These are phyloP conservation scores for Kluyveromyces dobzhanskii DNA, from an alignment of 805 yeast genomes.

Conservation along the genomic window DNA sequence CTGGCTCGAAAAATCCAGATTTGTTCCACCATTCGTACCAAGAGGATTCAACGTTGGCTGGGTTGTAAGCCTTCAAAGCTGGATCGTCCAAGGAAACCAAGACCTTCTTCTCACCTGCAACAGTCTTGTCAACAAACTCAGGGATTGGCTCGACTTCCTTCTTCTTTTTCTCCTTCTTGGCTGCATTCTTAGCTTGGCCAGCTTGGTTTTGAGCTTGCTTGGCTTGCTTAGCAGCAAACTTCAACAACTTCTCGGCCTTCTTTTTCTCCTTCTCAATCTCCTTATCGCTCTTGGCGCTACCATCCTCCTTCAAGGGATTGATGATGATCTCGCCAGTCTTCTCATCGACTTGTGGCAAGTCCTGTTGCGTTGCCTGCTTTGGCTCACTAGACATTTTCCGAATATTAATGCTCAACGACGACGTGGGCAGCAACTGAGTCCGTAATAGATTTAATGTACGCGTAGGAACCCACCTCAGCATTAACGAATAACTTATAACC, in stretches of 20 bases:
- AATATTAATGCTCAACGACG: neutral
- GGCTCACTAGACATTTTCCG: constrained; percentile 4
- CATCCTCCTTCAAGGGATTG: constrained; percentile 32
- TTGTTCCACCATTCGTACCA: constrained; percentile 98
- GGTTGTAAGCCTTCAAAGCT: constrained; percentile 88
- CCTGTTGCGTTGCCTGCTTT: constrained; percentile 25
- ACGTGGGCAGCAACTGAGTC: constrained; percentile 3
- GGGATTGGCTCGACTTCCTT: constrained; percentile 65
- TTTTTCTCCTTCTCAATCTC: constrained; percentile 81
- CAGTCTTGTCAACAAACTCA: constrained; percentile 78
- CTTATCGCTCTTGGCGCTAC: constrained; percentile 60
- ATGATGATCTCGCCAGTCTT: constrained; percentile 30
- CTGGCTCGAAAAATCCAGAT: constrained; percentile 83
- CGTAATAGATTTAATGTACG: constrained; percentile 1
- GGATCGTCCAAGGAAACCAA: constrained; percentile 86
- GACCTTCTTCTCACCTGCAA: constrained; percentile 84
- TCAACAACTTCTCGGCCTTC: constrained; percentile 80
- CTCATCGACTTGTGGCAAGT: constrained; percentile 30
- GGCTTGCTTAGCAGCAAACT: constrained; percentile 75
- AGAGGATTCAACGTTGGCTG: constrained; percentile 86
- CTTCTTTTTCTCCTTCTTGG: constrained; percentile 62
- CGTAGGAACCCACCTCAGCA: constrained; percentile 2
- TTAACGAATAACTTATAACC: neutral
- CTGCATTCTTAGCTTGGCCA: constrained; percentile 33
- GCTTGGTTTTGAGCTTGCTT: constrained; percentile 39